Percentiles rank a stretch among this genome's conserved stretches.
Conservation (phyloP, 176 grass and related monocot species). For the Coix lacrymajobi region DNA sequence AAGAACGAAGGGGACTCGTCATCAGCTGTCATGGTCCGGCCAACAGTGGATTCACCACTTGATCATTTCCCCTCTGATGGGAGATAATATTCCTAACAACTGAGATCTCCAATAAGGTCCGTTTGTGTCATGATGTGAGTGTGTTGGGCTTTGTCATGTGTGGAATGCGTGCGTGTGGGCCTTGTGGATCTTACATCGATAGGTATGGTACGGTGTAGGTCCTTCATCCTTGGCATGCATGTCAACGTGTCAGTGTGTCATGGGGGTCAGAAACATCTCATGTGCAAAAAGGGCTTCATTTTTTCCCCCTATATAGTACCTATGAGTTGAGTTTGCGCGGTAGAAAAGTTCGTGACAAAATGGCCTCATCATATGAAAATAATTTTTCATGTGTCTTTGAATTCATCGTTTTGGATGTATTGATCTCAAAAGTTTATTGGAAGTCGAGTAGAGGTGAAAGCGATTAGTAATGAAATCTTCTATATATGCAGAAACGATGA, state of each 20-base stretch:
- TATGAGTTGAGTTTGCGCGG: background rate
- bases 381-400: background rate
- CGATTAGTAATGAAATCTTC: background rate
- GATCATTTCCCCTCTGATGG: background rate
- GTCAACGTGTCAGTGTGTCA: background rate
- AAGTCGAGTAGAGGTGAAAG: background rate
- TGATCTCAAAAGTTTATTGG: background rate
- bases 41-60: slow-evolving; percentile 31
- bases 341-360: background rate
- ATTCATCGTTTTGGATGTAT: background rate
- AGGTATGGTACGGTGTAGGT: background rate
- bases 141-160: background rate
- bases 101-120: background rate
- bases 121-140: background rate
- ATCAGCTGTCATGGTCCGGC: background rate
- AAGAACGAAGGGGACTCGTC: background rate
- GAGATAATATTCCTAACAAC: slow-evolving; percentile 7
- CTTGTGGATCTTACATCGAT: background rate
- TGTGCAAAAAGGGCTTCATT: background rate
- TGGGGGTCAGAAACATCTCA: background rate
- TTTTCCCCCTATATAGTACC: background rate
- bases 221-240: background rate
- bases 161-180: slow-evolving; percentile 8
- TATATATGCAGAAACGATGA: too few relatives aligned
- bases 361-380: background rate